Conservation (phyloP, 169 alveolate genomes). For the Cryptosporidium xiaoi region DNA sequence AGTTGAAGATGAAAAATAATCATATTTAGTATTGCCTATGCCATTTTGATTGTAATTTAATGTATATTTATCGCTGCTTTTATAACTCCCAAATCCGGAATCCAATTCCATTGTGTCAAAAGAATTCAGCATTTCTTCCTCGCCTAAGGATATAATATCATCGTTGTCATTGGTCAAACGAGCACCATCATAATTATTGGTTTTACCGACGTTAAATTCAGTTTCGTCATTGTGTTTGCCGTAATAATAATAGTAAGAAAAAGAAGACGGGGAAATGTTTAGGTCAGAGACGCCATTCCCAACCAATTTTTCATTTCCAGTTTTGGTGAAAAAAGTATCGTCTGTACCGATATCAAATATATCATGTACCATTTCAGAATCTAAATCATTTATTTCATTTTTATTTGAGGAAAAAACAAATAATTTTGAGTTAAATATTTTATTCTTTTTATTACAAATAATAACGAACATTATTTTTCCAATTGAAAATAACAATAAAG, state of each 20-base stretch:
- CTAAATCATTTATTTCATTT: no score
- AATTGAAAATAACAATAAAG: conserved; percentile 34
- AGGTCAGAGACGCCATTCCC: neutral
- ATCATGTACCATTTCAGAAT: neutral
- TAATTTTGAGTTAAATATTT: neutral
- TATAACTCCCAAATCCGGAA: neutral
- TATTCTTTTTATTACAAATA: conserved; percentile 35
- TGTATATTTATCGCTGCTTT: neutral
- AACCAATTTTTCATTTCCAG: neutral
- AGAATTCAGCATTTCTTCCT: neutral
- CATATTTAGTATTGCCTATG: neutral
- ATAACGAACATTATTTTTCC: conserved; percentile 41
- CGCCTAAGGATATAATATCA: conserved; percentile 6
- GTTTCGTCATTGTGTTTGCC: conserved; percentile 7
- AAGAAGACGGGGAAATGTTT: neutral
- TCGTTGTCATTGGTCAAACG: neutral
- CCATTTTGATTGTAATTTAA: no score
- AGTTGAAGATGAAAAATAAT: neutral
- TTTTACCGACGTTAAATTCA: neutral
- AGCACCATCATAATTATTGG: neutral
- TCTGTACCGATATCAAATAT: neutral
- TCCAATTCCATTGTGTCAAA: neutral
- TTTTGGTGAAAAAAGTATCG: neutral
- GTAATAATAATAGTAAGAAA: neutral
- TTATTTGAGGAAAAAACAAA: conserved; percentile 13